Base-by-base conservation (phyloP, 2,329 filamentous ascomycete genomes). In the Leptographium galeiforme region DNA sequence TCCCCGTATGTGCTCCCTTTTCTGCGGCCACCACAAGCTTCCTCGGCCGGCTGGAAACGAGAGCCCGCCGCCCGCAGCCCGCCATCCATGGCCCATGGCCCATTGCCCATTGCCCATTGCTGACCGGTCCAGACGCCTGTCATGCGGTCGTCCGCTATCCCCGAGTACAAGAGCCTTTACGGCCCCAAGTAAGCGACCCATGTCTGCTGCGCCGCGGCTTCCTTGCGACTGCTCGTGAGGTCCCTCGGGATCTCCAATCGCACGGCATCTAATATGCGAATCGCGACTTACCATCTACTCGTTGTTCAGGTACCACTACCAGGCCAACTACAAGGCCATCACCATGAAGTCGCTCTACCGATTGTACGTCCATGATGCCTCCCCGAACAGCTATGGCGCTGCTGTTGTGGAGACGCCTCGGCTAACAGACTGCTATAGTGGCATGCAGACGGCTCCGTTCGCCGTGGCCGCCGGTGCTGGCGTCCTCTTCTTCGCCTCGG, bases 171-270 rank as follows among this genome's bases (percentile, higher is more conserved):
- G 70, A 83, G 78, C 70, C 71, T 74, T 60, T 82, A 79, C 66
- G 81, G 79, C 65, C 81, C 81, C 52, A 84, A 82, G 81, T 84
- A 78, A 70, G 74, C 43, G 19, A n/a, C 25, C 25, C 25, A 25
- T 25, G 25, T 25, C 25, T 25, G 25, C 25, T 25, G 25, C 25
- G 25, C 5, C 25, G 25, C 25, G 5, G 25, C 25, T 25, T 25
- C 25, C 25, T 25, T 25, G 25, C 25, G 25, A 2, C 25, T 25
- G 25, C 25, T 25, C 25, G 25, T 25, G 25, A 25, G 25, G 25
- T 25, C 25, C 25, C 25, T 25, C 25, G 25, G 25, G 25, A n/a
- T 5, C 25, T 25, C 25, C 25, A 5, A 5, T 5, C 2, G 25
- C 25, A 2, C 25, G 25, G 5, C 3, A 25, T 25, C 25, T 36